Evolutionary conservation across 2,329 filamentous ascomycete genomes (phyloP), one percentile per base, ranked within the genome.

Genomic region (Lachnum nothofagi): DNA sequence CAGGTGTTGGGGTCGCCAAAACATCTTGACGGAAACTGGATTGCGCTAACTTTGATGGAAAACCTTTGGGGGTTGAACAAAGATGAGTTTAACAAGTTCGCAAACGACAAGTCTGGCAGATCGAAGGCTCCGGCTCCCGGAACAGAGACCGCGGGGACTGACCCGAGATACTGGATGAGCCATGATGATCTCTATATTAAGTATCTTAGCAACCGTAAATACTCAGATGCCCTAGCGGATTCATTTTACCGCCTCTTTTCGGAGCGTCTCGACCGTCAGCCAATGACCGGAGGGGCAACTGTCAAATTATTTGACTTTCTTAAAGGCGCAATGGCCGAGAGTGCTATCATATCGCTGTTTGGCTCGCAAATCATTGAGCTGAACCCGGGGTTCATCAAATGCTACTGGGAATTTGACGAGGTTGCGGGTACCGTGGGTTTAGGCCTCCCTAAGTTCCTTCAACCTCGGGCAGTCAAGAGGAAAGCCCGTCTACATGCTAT

Each of bases 381-480:
- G 17, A 51, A 49, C 24, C 51, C 49, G 5, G 51, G 46, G 8
- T 29, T 56, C 5, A 37, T 41, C n/a, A 40, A 52, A 20, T 44
- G 25, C 10, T 56, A 52, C 34, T 54, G 46, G 49, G 40, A 54
- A 5, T 56, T 45, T 25, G 54, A 56, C 17, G 42, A 52, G 12
- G 23, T 27, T 2, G 52, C 52, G 33, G 44, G 50, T 16, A 14
- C 33, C 22, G 46, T 44, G 16, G 52, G 39, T n/a, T 42, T 52
- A 22, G 49, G 51, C 1, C 27, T 57, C 8, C 54, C 52, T 4
- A 52, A 46, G 27, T 31, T 48, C 17, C 14, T 55, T 10, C 33
- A 50, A 22, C 24, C 37, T 16, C 45, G 43, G 43, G 45, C 25
- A 29, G 16, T 43, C 47, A 8, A n/a, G 19, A 24, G 12, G 10